Percentiles rank a stretch among this genome's conserved stretches.
Conservation (phyloP, 2,329 filamentous ascomycete genomes). For the Diplocarpon mali region DNA sequence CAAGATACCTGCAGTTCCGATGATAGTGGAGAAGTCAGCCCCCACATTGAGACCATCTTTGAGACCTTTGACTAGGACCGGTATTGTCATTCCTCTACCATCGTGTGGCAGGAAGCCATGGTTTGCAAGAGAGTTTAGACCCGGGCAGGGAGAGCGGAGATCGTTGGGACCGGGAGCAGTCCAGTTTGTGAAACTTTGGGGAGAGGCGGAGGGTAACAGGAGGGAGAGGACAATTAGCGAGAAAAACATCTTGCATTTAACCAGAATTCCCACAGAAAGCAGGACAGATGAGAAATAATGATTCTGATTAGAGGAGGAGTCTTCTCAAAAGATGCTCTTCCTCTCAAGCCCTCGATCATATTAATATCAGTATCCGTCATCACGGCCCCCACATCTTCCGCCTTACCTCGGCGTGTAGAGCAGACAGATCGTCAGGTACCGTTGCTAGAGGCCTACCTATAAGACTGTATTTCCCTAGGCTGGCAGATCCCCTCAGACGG, state of each 20-base stretch:
- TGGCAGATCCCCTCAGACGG: too few relatives aligned
- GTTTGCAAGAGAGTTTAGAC: slow-evolving; percentile 25
- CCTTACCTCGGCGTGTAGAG: not conserved
- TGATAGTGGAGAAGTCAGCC: slow-evolving; percentile 21
- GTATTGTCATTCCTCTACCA: slow-evolving; percentile 26
- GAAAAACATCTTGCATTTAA: not conserved
- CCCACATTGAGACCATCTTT: slow-evolving; percentile 26
- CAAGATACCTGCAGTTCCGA: slow-evolving; percentile 19
- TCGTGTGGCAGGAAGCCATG: slow-evolving; percentile 26
- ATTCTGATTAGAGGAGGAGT: not conserved
- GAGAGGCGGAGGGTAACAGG: slow-evolving; percentile 1
- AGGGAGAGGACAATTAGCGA: not conserved
- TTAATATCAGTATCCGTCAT: too few relatives aligned
- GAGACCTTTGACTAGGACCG: slow-evolving; percentile 18
- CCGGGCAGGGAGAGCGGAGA: slow-evolving; percentile 23
- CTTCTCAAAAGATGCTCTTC: too few relatives aligned
- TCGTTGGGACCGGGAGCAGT: slow-evolving; percentile 13
- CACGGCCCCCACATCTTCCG: not conserved
- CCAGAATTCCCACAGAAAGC: not conserved
- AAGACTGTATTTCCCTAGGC: not conserved
- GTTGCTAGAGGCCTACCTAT: not conserved
- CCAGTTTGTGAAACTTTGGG: slow-evolving; percentile 11
- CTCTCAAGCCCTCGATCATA: too few relatives aligned
- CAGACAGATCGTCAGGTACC: not conserved
- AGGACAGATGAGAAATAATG: not conserved